Conservation (phyloP, 257 asterid species). For the Dorcoceras hygrometricum region DNA sequence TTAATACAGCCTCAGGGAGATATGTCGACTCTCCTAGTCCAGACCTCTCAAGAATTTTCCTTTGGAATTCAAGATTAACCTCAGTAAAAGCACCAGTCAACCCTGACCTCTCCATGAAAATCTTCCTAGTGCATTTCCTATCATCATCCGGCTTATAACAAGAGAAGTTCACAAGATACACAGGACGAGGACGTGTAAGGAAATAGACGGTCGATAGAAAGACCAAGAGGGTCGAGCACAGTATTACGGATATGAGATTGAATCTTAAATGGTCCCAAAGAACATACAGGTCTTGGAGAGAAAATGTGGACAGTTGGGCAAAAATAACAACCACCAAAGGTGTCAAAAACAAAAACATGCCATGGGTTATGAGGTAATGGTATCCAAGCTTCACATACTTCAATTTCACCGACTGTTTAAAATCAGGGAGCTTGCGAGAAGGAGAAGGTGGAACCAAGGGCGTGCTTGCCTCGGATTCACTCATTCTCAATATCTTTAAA, state of each 20-base stretch:
- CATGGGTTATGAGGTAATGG: slow-evolving; percentile 75
- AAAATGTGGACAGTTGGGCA: slow-evolving; percentile 70
- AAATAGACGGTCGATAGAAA: slow-evolving; percentile 62
- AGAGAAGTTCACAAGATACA: slow-evolving; percentile 72
- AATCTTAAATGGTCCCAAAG: slow-evolving; percentile 74
- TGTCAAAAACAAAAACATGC: slow-evolving; percentile 64
- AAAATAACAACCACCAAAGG: slow-evolving; percentile 56
- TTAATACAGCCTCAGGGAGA: slow-evolving; percentile 65
- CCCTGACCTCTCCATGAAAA: slow-evolving; percentile 56
- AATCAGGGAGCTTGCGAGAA: slow-evolving; percentile 67
- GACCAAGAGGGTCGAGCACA: slow-evolving; percentile 64
- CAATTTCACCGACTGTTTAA: slow-evolving; percentile 66
- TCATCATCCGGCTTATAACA: slow-evolving; percentile 71
- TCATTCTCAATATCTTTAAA: slow-evolving; percentile 36
- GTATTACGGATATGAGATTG: slow-evolving; percentile 57
- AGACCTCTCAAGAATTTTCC: slow-evolving; percentile 73
- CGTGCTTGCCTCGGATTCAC: slow-evolving; percentile 38
- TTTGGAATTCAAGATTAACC: slow-evolving; percentile 58
- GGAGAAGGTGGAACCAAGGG: slow-evolving; percentile 47
- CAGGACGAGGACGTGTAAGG: slow-evolving; percentile 73
- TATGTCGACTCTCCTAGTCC: slow-evolving; percentile 79
- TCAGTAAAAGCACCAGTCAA: slow-evolving; percentile 49
- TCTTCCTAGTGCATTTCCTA: slow-evolving; percentile 64
- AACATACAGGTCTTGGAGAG: slow-evolving; percentile 50
- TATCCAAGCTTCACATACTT: slow-evolving; percentile 90